Evolutionary conservation across 116 monocot species (phyloP).

Genomic region (Zostera marina): DNA sequence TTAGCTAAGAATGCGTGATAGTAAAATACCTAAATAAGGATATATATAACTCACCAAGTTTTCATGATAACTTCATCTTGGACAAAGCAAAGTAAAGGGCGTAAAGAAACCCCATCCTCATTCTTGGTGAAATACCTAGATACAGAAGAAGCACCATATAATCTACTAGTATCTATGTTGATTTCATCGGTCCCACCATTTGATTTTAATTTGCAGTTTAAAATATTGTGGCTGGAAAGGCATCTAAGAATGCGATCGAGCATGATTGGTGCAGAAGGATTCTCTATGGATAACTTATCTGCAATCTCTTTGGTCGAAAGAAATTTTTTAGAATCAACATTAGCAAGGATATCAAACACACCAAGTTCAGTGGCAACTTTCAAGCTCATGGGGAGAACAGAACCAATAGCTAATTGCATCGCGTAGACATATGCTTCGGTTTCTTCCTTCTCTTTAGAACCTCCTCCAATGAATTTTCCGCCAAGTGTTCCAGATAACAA

Average conservation of each 20-base stretch:
- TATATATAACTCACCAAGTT: slow-evolving; percentile 17
- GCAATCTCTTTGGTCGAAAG: slow-evolving; percentile 15
- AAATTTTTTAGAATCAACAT: slow-evolving; percentile 4
- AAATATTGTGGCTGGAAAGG: slow-evolving; percentile 22
- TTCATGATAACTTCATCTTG: slow-evolving; percentile 15
- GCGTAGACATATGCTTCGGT: slow-evolving; percentile 10
- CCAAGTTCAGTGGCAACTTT: slow-evolving; percentile 28
- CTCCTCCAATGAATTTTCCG: not conserved
- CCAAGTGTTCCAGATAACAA: too few relatives aligned
- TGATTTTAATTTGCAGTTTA: slow-evolving; percentile 14
- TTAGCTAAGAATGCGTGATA: not conserved
- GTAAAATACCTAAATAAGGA: not conserved
- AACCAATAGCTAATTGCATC: not conserved
- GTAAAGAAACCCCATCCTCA: slow-evolving; percentile 40
- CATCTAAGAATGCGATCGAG: slow-evolving; percentile 28
- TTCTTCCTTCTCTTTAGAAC: slow-evolving; percentile 4
- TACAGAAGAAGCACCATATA: slow-evolving; percentile 28
- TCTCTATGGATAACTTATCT: slow-evolving; percentile 6
- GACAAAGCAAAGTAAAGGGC: slow-evolving; percentile 13
- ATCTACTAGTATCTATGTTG: not conserved
- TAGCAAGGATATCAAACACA: slow-evolving; percentile 14
- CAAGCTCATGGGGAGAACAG: slow-evolving; percentile 15
- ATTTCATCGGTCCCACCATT: not conserved
- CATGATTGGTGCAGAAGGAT: slow-evolving; percentile 18
- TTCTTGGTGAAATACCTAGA: slow-evolving; percentile 26